These are phyloP conservation scores for Mycena maculata DNA, from an alignment of 768 basidiomycete species.

Conservation along the genomic window DNA sequence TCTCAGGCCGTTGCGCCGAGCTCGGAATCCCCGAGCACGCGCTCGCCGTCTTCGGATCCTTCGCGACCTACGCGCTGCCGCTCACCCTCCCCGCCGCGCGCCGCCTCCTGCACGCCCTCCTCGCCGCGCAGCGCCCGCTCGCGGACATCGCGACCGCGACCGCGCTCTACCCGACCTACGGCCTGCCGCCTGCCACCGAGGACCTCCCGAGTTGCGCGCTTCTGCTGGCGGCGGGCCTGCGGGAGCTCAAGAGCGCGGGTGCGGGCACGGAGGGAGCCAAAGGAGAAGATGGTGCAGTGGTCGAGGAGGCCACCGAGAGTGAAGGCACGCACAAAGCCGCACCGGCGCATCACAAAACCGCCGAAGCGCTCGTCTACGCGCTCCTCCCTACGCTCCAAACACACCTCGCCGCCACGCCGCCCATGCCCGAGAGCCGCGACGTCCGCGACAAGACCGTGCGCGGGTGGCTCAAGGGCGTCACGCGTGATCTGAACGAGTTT, in stretches of 20 bases:
- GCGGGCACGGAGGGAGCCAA: neutral
- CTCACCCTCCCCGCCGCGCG: constrained; percentile 32
- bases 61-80: constrained; percentile 26
- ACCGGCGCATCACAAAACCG: neutral
- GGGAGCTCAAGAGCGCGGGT: constrained; percentile 3
- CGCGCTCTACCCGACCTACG: constrained; percentile 24
- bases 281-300: no score
- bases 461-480: constrained; percentile 23
- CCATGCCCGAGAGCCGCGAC: constrained; percentile 29
- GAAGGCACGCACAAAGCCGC: no score
- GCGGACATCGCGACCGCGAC: constrained; percentile 23
- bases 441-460: constrained; percentile 32
- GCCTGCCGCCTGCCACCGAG: constrained; percentile 17
- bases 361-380: constrained; percentile 4
- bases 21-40: constrained; percentile 29
- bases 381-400: constrained; percentile 12
- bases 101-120: constrained; percentile 25
- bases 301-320: no score
- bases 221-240: constrained; percentile 27
- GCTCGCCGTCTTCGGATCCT: constrained; percentile 27
- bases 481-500: constrained; percentile 25
- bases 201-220: constrained; percentile 29
- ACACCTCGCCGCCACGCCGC: constrained; percentile 8
- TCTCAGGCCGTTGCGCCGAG: constrained; percentile 28
- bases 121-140: constrained; percentile 19